Base-by-base conservation (phyloP, 2,329 filamentous ascomycete species). In the Calonectria pseudoreteaudii region DNA sequence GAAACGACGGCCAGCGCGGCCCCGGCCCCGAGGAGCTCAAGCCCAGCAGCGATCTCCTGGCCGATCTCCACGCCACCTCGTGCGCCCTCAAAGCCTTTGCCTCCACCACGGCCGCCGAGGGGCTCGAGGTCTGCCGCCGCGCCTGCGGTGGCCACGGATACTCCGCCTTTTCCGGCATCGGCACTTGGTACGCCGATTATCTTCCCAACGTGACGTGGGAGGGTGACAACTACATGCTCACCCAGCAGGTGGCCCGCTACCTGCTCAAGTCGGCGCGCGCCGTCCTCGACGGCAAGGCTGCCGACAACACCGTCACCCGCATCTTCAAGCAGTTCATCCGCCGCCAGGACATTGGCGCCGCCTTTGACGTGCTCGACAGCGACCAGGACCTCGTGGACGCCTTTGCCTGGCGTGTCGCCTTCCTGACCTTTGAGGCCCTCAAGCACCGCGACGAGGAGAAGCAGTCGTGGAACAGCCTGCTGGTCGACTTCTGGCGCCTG, bases 151-250 rank as follows among this genome's bases (percentile, higher is more conserved):
- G 94, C 8, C 94, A 95, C 82, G 94, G 94, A 60, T 95, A 95
- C 86, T 92, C 89, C 69, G 91, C 89, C 80, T 94, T 95, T 86
- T 91, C 91, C 69, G 94, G 94, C n/a, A 94, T 96, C 77, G 93
- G 93, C 1, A 86, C 90, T 23, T 94, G 91, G 89, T 95, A 95
- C 79, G 89, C 93, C 34, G 93, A 95, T 82, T 95, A 95, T 81
- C 87, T 95, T 1, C 93, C 94, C n/a, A 86, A 84, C 4, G 85
- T 87, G 5, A 94, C 93, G 13, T 94, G 92, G 92, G 94, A 95
- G 82, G 94, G 94, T 56, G 94, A 95, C 86, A 95, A 94, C 87
- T 95, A 94, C 86, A 95, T 95, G 93, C 87, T 95, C 73, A 94
- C 93, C 13, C 94, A 95, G 83, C 94, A 95, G 85, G 93, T 95